Base-by-base conservation (phyloP, 352 stramenopile genomes). In the Phytophthora megakarya region DNA sequence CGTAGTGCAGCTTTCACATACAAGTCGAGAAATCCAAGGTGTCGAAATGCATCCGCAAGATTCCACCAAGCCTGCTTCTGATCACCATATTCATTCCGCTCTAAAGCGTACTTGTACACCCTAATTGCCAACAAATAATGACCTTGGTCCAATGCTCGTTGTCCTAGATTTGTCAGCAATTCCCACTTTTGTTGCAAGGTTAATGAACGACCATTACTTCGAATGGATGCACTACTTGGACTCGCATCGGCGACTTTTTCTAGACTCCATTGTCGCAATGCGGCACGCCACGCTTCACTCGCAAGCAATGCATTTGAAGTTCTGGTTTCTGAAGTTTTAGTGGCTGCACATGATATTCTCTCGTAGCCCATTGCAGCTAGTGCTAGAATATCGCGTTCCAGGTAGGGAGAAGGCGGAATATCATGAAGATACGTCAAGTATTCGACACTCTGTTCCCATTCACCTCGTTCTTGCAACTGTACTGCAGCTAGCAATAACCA, bases 381-480 rank as follows among this genome's bases (percentile, higher is more conserved):
- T 19, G 57, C 67, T 9, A 92, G 65, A 3, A 89, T 76, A 33
- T 92, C 82, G 2, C 78, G 67, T 65, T 92, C 82, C 10, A 78
- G 28, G 38, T 89, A 92, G 15, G 78, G 76, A 11, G 60, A 10
- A 16, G 78, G 80, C 0, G 70, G 70, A 0, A 87, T 66, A 35
- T 92, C 82, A 3, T 76, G 70, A 2, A 92, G 44, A 28, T 89
- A 92, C 15, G 51, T 72, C 21, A 92, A 54, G 57, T 92, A 92
- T 19, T 64, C 61, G 12, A 84, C 67, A 55, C 83, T 92, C 40
- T 89, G 70, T 10, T 73, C 62, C 75, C 76, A 86, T 5, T 80
- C 64, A 2, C 73, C 75, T n/a, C 66, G 25, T 22, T 92, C 80
- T 30, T 88, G 77, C 19, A 92, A 70, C 59, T 88, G 76, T 0